Conservation (phyloP, 2,329 filamentous ascomycete species). For the Leptodontidium sp. region DNA sequence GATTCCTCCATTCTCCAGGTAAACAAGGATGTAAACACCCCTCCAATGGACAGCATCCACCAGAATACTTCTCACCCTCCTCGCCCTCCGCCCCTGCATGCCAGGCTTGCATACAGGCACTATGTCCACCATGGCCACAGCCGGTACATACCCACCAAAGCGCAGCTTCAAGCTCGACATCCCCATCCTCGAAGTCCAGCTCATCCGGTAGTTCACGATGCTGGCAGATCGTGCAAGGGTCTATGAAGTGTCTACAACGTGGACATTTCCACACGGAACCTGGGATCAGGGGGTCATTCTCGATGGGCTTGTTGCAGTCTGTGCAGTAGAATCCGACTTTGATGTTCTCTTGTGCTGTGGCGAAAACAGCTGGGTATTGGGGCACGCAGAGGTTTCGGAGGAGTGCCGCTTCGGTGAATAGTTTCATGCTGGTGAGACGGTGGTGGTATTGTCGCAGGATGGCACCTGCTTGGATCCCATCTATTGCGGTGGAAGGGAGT, state of each 20-base stretch:
- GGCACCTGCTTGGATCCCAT: slow-evolving; percentile 61
- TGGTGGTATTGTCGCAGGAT: slow-evolving; percentile 67
- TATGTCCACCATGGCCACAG: slow-evolving; percentile 69
- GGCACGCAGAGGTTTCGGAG: slow-evolving; percentile 66
- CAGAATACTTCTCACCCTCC: slow-evolving; percentile 50
- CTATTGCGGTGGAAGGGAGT: slow-evolving; percentile 62
- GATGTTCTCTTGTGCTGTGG: slow-evolving; percentile 62
- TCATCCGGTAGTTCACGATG: slow-evolving; percentile 48
- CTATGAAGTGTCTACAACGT: slow-evolving; percentile 61
- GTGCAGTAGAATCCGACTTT: slow-evolving; percentile 63
- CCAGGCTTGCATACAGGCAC: slow-evolving; percentile 66
- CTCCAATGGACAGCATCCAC: slow-evolving; percentile 70
- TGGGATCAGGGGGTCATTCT: slow-evolving; percentile 50
- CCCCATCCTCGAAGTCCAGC: slow-evolving; percentile 20
- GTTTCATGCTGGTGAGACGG: slow-evolving; percentile 65
- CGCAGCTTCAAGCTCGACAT: slow-evolving; percentile 5
- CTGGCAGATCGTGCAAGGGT: slow-evolving; percentile 66
- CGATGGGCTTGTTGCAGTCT: slow-evolving; percentile 61
- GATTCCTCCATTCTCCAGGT: slow-evolving; percentile 61
- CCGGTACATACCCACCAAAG: slow-evolving; percentile 71
- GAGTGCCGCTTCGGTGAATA: slow-evolving; percentile 67
- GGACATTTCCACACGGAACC: slow-evolving; percentile 64
- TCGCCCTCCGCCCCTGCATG: slow-evolving; percentile 52
- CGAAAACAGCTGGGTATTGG: slow-evolving; percentile 62
- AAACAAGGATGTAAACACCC: slow-evolving; percentile 71